Percentiles rank a stretch among this genome's conserved stretches.
Evolutionary conservation across 805 yeast genomes (phyloP).

Genomic region (Dipodascopsis uninucleata): DNA sequence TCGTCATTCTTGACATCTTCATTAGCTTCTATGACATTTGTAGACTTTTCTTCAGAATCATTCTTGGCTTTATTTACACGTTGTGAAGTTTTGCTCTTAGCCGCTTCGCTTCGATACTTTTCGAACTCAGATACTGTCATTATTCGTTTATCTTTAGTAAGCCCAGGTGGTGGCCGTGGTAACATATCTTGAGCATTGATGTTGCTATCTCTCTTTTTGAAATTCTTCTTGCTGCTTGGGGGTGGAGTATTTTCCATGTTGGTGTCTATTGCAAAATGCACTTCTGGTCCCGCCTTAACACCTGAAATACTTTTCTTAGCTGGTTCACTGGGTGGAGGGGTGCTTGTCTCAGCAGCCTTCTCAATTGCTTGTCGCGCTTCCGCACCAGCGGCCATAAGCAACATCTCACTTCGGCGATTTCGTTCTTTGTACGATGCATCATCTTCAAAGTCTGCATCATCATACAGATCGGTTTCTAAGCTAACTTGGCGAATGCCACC

Average conservation of each 20-base stretch:
- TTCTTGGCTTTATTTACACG: not conserved
- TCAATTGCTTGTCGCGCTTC: slow-evolving; percentile 3
- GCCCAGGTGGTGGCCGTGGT: slow-evolving; percentile 5
- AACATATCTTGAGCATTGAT: not conserved
- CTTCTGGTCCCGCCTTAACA: not conserved
- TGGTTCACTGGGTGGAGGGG: too few relatives aligned
- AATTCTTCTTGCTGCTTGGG: too few relatives aligned
- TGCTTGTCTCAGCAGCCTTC: too few relatives aligned
- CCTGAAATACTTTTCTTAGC: not conserved
- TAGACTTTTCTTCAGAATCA: not conserved
- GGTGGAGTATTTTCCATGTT: not conserved
- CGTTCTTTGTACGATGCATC: slow-evolving; percentile 9
- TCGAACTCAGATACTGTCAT: slow-evolving; percentile 36
- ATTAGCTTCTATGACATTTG: not conserved
- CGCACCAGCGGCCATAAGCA: slow-evolving; percentile 16
- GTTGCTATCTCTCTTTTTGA: too few relatives aligned
- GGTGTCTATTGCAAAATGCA: not conserved
- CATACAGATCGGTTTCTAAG: too few relatives aligned
- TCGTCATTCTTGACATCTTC: slow-evolving; percentile 20
- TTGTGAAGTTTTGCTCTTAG: slow-evolving; percentile 6
- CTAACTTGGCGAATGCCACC: too few relatives aligned
- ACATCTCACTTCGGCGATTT: slow-evolving; percentile 7
- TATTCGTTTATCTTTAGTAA: slow-evolving; percentile 15
- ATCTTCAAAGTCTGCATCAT: slow-evolving; percentile 1
- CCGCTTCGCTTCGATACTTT: slow-evolving; percentile 2